A percentile compares a stretch with the other conserved stretches of the same genome.
Conservation (phyloP, 768 basidiomycete species). For the Nidula microcarpa region DNA sequence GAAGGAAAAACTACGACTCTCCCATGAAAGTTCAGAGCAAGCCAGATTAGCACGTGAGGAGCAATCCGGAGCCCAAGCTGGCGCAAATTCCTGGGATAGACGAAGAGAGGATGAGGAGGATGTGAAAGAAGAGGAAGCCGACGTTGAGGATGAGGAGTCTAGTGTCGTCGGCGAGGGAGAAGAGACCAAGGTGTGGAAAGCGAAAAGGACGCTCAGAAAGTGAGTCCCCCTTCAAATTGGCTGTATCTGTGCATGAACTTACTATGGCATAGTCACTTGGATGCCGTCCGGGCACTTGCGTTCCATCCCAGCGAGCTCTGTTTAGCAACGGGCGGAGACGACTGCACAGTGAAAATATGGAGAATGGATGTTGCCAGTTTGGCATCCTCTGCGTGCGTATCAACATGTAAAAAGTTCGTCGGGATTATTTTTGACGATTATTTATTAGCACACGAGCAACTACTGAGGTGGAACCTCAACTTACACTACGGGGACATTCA, state of each 20-base stretch:
- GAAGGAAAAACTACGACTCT: slow-evolving; percentile 71
- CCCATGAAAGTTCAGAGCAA: slow-evolving; percentile 60
- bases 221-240: slow-evolving; percentile 39
- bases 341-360: slow-evolving; percentile 96
- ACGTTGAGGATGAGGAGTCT: slow-evolving; percentile 62
- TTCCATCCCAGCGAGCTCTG: slow-evolving; percentile 86
- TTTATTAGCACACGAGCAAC: slow-evolving; percentile 56
- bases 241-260: slow-evolving; percentile 11
- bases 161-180: slow-evolving; percentile 67
- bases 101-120: slow-evolving; percentile 60
- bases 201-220: slow-evolving; percentile 86
- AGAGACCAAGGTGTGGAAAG: slow-evolving; percentile 76
- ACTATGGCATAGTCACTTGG: slow-evolving; percentile 68
- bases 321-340: slow-evolving; percentile 92
- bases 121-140: slow-evolving; percentile 67
- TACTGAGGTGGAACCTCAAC: slow-evolving; percentile 89
- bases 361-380: slow-evolving; percentile 75
- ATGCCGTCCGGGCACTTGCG: slow-evolving; percentile 85
- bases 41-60: slow-evolving; percentile 37
- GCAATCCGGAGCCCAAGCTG: slow-evolving; percentile 22
- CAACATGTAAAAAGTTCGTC: not conserved
- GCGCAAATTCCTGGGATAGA: slow-evolving; percentile 49
- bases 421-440: slow-evolving; percentile 1
- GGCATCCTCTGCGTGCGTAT: slow-evolving; percentile 72
- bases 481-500: slow-evolving; percentile 92